Base-by-base conservation (phyloP, 2,329 filamentous ascomycete species). In the Tolypocladium album region DNA sequence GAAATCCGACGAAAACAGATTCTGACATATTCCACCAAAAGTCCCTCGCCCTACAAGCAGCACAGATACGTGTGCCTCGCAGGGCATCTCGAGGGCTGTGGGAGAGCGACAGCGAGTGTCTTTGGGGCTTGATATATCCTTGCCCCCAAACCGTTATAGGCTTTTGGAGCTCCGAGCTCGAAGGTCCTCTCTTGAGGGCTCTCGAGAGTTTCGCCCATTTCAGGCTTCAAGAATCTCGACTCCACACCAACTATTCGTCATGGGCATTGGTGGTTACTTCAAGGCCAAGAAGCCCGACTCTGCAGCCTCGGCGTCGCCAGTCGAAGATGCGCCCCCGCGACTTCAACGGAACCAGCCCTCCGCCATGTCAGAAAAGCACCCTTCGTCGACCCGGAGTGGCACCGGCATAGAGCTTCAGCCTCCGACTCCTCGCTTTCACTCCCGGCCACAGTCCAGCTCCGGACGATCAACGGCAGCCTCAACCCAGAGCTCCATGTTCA, bases 241-340 rank as follows among this genome's bases (percentile, higher is more conserved):
- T 40, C 24, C 17, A n/a, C 40, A 27, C 39, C 9, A 15, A 57
- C 34, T 58, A 36, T 43, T 39, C 67, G 72, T 60, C 52, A 88
- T 88, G 86, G 85, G 84, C 61, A 67, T 88, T 62, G 78, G 76
- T 57, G 82, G 72, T 68, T 88, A 88, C 67, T 87, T 88, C 77
- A 86, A 83, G 74, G 75, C 80, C 53, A 76, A 58, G 24, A 64
- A 63, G 59, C 12, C 62, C 9, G 61, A 65, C 55, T 53, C 62
- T 55, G 45, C 58, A 34, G 39, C 63, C 38, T 40, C 61, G 20
- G 62, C 58, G 57, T 58, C 59, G 58, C 63, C 38, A 59, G 57
- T 34, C 61, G 65, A 58, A 59, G 64, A 63, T 47, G 63, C 66
- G 17, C 56, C 58, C 53, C 61, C 64, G 57, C 64, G 62, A 43